phyloP scores from a whole-genome alignment of 106 monocot species.

The Dendrobium catenatum region DNA sequence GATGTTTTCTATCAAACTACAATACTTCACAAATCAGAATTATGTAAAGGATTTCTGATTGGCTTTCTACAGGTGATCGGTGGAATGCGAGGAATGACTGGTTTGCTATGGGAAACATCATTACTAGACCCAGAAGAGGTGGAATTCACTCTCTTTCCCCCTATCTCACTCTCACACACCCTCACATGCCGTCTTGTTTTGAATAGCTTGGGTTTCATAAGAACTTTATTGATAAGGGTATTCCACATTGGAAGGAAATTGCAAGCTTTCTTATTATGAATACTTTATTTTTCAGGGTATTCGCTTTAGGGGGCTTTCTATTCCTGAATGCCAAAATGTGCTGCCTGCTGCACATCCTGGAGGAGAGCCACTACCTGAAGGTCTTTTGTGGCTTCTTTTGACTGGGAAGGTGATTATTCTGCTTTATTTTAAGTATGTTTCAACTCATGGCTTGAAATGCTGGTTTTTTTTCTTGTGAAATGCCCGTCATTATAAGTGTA shows the following conservation, averaged over 20 bases:
- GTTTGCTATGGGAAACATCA: slow-evolving; percentile 92
- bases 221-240: not conserved
- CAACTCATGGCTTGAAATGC: not conserved
- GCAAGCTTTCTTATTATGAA: not conserved
- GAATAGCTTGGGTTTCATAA: not conserved
- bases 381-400: slow-evolving; percentile 97
- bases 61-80: slow-evolving; percentile 69
- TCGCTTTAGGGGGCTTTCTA: slow-evolving; percentile 92
- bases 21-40: not conserved
- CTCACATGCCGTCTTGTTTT: not conserved
- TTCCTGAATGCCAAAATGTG: slow-evolving; percentile 95
- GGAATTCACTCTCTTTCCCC: slow-evolving; percentile 4
- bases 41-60: not conserved
- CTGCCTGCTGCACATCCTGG: slow-evolving; percentile 70
- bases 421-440: not conserved
- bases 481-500: not conserved
- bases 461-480: not conserved
- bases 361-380: slow-evolving; percentile 92
- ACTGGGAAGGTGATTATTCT: slow-evolving; percentile 72
- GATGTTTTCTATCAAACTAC: not conserved
- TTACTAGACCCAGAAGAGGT: slow-evolving; percentile 98
- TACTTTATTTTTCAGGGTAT: slow-evolving; percentile 56
- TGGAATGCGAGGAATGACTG: slow-evolving; percentile 99
- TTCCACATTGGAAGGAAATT: not conserved
- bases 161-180: not conserved